phyloP scores from a whole-genome alignment of 148 eudicot genomes.

The Diospyros kaki region DNA sequence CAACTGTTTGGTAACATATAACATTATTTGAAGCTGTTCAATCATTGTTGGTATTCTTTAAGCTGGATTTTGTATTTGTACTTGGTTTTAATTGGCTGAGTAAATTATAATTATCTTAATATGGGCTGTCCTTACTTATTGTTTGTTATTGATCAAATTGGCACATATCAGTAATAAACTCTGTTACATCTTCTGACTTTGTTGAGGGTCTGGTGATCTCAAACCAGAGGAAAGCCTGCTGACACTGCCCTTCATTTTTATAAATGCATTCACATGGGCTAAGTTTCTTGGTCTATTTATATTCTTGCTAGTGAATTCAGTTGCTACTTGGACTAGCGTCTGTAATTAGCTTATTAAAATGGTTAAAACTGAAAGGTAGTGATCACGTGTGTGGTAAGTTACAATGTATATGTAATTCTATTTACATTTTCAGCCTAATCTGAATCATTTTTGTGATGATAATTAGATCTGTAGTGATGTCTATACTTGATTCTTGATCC shows the following conservation, averaged over 20 bases:
- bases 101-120: constrained; percentile 4
- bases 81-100: constrained; percentile 1
- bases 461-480: not conserved
- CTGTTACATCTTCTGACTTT: constrained; percentile 4
- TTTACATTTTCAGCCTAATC: not conserved
- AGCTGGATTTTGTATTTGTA: not conserved
- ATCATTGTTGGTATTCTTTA: not conserved
- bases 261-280: not conserved
- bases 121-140: not conserved
- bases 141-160: not conserved
- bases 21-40: not conserved
- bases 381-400: not conserved
- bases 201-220: not conserved
- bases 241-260: not conserved
- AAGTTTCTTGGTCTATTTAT: not conserved
- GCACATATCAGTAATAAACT: not conserved
- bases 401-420: not conserved
- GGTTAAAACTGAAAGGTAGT: not conserved
- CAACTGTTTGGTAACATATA: not conserved
- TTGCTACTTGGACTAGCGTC: not conserved
- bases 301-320: not conserved
- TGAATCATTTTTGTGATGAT: not conserved
- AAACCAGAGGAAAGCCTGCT: constrained; percentile 7
- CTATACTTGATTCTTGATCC: not conserved
- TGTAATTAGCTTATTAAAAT: not conserved